Evolutionary conservation across 352 stramenopile species (phyloP).

Genomic region (Globisporangium abappressorium): DNA sequence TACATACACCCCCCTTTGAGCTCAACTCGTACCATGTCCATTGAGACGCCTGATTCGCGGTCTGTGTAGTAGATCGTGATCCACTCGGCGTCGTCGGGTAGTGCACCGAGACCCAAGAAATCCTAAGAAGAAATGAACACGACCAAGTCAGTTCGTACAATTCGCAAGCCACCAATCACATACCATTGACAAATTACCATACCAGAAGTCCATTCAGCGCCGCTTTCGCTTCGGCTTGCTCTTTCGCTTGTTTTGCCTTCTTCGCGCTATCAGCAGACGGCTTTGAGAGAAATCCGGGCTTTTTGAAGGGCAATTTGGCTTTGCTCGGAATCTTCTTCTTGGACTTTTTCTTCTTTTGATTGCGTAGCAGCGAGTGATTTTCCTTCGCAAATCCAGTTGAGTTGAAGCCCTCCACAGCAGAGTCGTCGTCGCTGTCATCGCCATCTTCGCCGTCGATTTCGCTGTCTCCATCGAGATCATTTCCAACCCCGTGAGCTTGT

Average conservation of each 20-base stretch:
- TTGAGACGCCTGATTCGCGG: conserved; percentile 54
- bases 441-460: neutral
- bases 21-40: conserved; percentile 45
- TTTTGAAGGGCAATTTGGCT: conserved; percentile 19
- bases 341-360: conserved; percentile 23
- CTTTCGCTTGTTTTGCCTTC: conserved; percentile 38
- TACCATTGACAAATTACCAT: neutral
- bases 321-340: conserved; percentile 16
- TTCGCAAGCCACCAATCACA: neutral
- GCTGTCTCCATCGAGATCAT: neutral
- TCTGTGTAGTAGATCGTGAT: conserved; percentile 77
- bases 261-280: conserved; percentile 17
- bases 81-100: conserved; percentile 75
- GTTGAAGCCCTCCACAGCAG: conserved; percentile 15
- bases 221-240: conserved; percentile 52
- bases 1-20: neutral
- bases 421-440: conserved; percentile 5
- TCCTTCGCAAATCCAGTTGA: conserved; percentile 28
- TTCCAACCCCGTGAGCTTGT: neutral
- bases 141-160: neutral
- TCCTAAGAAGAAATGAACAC: conserved; percentile 27
- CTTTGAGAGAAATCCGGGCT: conserved; percentile 28
- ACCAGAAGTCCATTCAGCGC: conserved; percentile 60
- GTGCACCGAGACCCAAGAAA: conserved; percentile 69
- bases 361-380: conserved; percentile 35